Percentiles rank a stretch among this genome's conserved stretches.
Evolutionary conservation across 768 basidiomycete genomes (phyloP).

Genomic region (Tephrocybe sp.): DNA sequence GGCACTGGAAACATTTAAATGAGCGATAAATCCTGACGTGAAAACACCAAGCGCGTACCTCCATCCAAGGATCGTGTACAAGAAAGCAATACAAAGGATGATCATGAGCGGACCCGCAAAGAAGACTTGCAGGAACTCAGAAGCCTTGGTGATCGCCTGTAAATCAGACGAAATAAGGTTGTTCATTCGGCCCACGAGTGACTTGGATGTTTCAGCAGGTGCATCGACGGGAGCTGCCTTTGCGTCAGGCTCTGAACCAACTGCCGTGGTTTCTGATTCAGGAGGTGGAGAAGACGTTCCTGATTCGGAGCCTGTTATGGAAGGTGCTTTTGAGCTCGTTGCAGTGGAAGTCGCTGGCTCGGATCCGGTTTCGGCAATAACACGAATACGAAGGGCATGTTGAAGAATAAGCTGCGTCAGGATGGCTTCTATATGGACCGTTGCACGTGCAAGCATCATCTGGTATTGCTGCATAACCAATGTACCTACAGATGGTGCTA

Average conservation of each 20-base stretch:
- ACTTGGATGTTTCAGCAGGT: slow-evolving; percentile 8
- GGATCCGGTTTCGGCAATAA: slow-evolving; percentile 38
- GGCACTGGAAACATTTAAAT: slow-evolving; percentile 33
- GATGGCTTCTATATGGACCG: slow-evolving; percentile 48
- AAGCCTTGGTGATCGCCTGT: slow-evolving; percentile 28
- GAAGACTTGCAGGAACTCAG: slow-evolving; percentile 32
- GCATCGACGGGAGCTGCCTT: slow-evolving; percentile 9
- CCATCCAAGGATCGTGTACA: slow-evolving; percentile 46
- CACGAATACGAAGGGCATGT: slow-evolving; percentile 55
- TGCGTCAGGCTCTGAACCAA: slow-evolving; percentile 1
- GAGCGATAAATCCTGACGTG: not conserved
- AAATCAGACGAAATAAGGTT: slow-evolving; percentile 69
- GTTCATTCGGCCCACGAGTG: slow-evolving; percentile 71
- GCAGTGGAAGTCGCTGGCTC: slow-evolving; percentile 8
- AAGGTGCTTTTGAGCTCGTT: slow-evolving; percentile 1
- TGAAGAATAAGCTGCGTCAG: slow-evolving; percentile 40
- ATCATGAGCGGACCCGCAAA: slow-evolving; percentile 39
- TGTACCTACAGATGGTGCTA: slow-evolving; percentile 5
- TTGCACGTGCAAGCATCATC: slow-evolving; percentile 36
- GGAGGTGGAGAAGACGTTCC: not conserved
- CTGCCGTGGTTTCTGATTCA: slow-evolving; percentile 2
- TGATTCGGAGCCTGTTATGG: not conserved
- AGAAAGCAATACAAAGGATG: slow-evolving; percentile 33
- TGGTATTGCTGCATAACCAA: slow-evolving; percentile 16
- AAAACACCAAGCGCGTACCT: slow-evolving; percentile 26